Conservation (phyloP, 805 yeast genomes). For the Starmera quercuum region DNA sequence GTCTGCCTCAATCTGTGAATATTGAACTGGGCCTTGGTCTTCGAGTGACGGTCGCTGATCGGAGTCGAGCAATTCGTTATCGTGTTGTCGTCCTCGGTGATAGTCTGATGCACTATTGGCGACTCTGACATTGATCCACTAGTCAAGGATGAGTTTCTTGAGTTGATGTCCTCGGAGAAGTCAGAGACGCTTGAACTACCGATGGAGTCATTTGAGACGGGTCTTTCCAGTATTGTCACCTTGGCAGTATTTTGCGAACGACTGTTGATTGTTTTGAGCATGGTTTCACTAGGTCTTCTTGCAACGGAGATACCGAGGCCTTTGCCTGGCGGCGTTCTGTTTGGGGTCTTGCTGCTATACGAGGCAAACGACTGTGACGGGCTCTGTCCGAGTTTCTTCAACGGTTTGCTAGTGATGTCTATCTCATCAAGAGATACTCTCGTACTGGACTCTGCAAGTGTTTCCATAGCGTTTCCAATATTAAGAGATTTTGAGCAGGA, state of each 20-base stretch:
- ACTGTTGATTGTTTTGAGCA: slow-evolving; percentile 6
- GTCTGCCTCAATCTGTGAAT: slow-evolving; percentile 1
- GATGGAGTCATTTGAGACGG: slow-evolving; percentile 21
- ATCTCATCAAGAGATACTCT: slow-evolving; percentile 2
- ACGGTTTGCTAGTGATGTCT: slow-evolving; percentile 1
- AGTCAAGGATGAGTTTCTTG: slow-evolving; percentile 21
- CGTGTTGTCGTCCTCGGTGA: background rate
- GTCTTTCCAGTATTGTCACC: slow-evolving; percentile 16
- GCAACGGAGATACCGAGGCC: slow-evolving; percentile 15
- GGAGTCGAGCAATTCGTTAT: background rate
- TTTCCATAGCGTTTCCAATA: too few species aligned
- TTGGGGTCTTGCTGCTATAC: background rate
- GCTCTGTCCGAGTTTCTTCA: background rate
- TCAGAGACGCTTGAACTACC: slow-evolving; percentile 14
- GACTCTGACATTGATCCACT: slow-evolving; percentile 14
- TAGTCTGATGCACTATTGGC: slow-evolving; percentile 5
- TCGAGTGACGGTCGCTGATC: too few species aligned
- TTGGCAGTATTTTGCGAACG: slow-evolving; percentile 1
- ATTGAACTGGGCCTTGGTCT: background rate
- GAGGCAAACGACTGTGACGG: slow-evolving; percentile 1
- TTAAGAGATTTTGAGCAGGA: too few species aligned
- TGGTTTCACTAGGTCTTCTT: slow-evolving; percentile 18
- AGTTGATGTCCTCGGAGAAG: slow-evolving; percentile 9
- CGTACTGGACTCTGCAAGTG: too few species aligned
- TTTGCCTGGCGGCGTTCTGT: slow-evolving; percentile 3